These are phyloP conservation scores for Penicillium nucicola DNA, from an alignment of 495 filamentous ascomycete genomes.

Conservation along the genomic window DNA sequence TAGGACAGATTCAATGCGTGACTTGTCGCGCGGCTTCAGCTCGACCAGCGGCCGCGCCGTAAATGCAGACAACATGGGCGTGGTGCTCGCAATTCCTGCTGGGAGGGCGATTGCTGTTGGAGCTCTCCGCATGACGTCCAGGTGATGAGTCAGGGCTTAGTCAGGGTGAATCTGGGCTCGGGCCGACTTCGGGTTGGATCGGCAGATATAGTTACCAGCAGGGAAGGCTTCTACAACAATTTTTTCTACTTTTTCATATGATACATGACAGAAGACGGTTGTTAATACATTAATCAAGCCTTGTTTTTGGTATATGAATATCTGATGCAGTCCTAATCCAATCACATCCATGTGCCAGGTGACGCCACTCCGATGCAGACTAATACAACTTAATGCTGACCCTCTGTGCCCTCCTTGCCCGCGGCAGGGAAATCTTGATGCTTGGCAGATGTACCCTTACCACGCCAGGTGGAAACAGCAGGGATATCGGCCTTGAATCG, in stretches of 20 bases:
- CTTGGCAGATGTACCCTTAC: conserved; percentile 85
- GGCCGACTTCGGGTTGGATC: not conserved
- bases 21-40: conserved; percentile 91
- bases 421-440: conserved; percentile 49
- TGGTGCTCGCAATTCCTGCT: conserved; percentile 20
- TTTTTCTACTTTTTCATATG: too few species aligned
- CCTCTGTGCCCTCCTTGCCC: conserved; percentile 6
- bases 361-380: conserved; percentile 14
- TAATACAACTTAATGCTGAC: conserved; percentile 3
- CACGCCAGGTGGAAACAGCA: conserved; percentile 91
- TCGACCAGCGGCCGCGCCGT: conserved; percentile 94
- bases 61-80: conserved; percentile 91
- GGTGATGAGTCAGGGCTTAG: conserved; percentile 11
- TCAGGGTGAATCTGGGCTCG: not conserved
- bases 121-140: conserved; percentile 10
- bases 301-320: conserved; percentile 19
- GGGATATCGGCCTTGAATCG: conserved; percentile 85
- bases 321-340: conserved; percentile 10
- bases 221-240: too few species aligned
- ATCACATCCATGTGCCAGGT: conserved; percentile 6
- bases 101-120: conserved; percentile 4
- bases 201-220: too few species aligned
- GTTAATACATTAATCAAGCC: not conserved
- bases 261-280: too few species aligned
- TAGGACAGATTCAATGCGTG: conserved; percentile 88